Percentiles rank a stretch among this genome's conserved stretches.
Evolutionary conservation across 1,284 basidiomycete species (phyloP).

Genomic region (Somion occarium): DNA sequence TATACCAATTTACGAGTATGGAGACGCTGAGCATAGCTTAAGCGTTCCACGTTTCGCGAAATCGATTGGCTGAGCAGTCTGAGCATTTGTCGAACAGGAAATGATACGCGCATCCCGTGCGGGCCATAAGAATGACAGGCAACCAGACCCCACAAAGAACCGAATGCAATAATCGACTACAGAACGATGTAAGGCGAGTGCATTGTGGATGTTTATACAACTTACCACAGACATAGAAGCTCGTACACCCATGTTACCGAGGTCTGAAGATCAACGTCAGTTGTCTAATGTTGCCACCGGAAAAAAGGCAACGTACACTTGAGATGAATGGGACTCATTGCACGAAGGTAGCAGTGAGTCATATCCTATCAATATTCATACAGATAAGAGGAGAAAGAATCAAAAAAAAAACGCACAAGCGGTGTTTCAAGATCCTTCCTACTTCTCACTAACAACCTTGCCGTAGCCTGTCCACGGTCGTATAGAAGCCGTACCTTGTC

Average conservation of each 20-base stretch:
- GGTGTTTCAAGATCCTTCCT: constrained; percentile 69
- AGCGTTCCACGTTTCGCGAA: constrained; percentile 78
- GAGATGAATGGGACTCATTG: constrained; percentile 89
- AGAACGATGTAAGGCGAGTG: constrained; percentile 2
- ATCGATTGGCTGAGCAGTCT: constrained; percentile 80
- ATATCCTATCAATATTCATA: constrained; percentile 50
- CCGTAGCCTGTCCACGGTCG: constrained; percentile 73
- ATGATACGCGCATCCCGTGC: constrained; percentile 80
- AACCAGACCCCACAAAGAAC: constrained; percentile 81
- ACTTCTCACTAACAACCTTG: constrained; percentile 69
- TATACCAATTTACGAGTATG: constrained; percentile 70
- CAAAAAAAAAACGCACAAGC: constrained; percentile 44
- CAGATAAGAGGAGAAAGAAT: not conserved
- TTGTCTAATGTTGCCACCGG: constrained; percentile 1
- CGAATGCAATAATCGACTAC: constrained; percentile 82
- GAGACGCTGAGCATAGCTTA: constrained; percentile 77
- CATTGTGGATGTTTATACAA: constrained; percentile 7
- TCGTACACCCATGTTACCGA: constrained; percentile 78
- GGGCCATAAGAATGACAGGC: constrained; percentile 81
- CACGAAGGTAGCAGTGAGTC: constrained; percentile 84
- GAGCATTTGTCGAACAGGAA: constrained; percentile 81
- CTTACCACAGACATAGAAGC: constrained; percentile 82
- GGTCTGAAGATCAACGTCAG: constrained; percentile 38
- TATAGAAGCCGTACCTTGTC: constrained; percentile 84
- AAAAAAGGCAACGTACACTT: constrained; percentile 51